Conservation (phyloP, 192 early-diverging fungal species). For the Phycomyces blakesleeanus region DNA sequence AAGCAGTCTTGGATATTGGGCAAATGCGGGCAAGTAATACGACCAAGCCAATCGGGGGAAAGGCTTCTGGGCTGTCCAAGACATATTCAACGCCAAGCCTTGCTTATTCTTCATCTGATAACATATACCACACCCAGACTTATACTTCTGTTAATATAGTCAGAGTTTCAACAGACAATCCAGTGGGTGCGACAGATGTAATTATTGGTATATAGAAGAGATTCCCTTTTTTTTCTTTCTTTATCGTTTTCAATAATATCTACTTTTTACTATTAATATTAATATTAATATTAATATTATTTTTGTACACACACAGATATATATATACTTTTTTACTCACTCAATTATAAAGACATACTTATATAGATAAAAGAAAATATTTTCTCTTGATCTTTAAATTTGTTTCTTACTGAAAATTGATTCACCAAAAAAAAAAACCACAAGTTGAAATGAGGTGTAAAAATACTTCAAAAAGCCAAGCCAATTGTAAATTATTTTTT, state of each 20-base stretch:
- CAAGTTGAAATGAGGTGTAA: not conserved
- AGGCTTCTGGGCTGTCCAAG: not conserved
- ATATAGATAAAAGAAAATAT: not conserved
- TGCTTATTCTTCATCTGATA: not conserved
- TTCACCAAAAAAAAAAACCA: no score
- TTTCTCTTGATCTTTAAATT: no score
- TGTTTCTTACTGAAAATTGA: no score
- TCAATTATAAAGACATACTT: no score
- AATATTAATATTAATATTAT: no score
- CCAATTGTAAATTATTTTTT: not conserved
- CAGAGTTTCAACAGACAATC: not conserved
- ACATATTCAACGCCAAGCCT: not conserved
- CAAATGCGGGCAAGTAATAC: not conserved
- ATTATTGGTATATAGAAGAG: not conserved
- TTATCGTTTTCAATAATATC: no score
- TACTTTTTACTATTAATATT: no score
- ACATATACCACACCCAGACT: not conserved
- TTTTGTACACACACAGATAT: no score
- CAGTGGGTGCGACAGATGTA: not conserved
- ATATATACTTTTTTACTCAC: no score
- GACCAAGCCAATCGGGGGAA: not conserved
- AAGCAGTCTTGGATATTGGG: constrained; percentile 41
- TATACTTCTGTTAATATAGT: constrained; percentile 7
- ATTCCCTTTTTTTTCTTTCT: no score
- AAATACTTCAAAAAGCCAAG: not conserved